phyloP scores from a whole-genome alignment of 2,329 filamentous ascomycete species.

The Cladophialophora yegresii region DNA sequence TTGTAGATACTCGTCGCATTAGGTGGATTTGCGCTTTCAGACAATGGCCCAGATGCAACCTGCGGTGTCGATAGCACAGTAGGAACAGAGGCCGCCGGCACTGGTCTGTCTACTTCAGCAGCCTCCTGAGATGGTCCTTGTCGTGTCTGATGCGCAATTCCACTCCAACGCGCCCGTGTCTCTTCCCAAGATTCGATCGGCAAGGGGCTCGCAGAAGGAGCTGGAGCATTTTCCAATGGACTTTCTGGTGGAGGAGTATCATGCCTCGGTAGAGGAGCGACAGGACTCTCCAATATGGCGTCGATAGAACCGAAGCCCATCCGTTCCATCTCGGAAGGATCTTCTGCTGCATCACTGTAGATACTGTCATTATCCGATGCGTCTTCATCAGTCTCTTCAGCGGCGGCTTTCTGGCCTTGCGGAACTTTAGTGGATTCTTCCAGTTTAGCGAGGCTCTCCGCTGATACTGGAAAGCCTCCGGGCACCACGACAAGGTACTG shows the following conservation, averaged over 20 bases:
- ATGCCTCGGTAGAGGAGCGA: conserved; percentile 13
- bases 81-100: not conserved
- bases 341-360: conserved; percentile 47
- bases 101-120: not conserved
- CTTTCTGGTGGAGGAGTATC: conserved; percentile 30
- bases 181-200: conserved; percentile 36
- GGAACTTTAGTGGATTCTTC: conserved; percentile 12
- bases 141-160: conserved; percentile 31
- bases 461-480: conserved; percentile 57
- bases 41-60: conserved; percentile 6
- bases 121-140: conserved; percentile 5
- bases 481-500: conserved; percentile 55
- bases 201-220: conserved; percentile 4
- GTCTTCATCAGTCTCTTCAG: conserved; percentile 22
- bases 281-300: conserved; percentile 49
- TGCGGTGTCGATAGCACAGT: not conserved
- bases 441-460: conserved; percentile 16
- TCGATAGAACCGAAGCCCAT: conserved; percentile 55
- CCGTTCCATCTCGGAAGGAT: conserved; percentile 40
- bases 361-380: conserved; percentile 44
- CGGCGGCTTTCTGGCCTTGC: not conserved
- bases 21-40: not conserved
- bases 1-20: not conserved
- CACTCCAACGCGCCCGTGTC: conserved; percentile 39
- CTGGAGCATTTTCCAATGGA: conserved; percentile 21